phyloP scores from a whole-genome alignment of 2,329 filamentous ascomycete genomes.

The Claviceps cyperi region DNA sequence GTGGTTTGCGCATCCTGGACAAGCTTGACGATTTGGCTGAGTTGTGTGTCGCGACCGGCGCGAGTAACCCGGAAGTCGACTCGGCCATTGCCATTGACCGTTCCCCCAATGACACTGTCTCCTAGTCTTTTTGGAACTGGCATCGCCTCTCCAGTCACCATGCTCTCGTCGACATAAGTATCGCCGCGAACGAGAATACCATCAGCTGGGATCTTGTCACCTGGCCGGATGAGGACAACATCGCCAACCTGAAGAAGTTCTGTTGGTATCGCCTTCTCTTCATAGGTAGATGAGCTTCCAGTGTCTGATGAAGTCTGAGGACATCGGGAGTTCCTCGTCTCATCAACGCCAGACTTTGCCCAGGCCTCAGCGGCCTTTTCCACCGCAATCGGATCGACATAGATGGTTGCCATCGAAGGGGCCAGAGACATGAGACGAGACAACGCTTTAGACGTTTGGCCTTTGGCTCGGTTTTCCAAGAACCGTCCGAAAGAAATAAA shows the following conservation, averaged over 20 bases:
- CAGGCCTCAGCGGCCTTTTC: constrained; percentile 79
- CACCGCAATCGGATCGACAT: constrained; percentile 82
- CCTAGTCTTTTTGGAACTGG: constrained; percentile 82
- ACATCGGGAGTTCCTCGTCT: constrained; percentile 26
- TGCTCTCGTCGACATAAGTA: constrained; percentile 91
- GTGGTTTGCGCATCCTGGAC: constrained; percentile 95
- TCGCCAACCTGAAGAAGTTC: constrained; percentile 91
- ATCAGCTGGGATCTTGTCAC: constrained; percentile 93
- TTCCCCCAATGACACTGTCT: constrained; percentile 72
- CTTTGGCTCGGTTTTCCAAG: constrained; percentile 88
- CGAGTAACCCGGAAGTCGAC: constrained; percentile 86
- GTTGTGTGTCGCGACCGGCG: constrained; percentile 85
- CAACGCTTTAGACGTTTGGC: constrained; percentile 86
- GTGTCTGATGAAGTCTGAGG: constrained; percentile 15
- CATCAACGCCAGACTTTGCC: constrained; percentile 23
- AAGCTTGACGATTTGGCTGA: constrained; percentile 96
- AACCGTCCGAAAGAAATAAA: constrained; percentile 87
- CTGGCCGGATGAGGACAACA: constrained; percentile 80
- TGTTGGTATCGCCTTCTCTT: constrained; percentile 78
- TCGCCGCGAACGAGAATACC: constrained; percentile 76
- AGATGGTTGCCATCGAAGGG: constrained; percentile 94
- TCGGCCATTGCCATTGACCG: constrained; percentile 85
- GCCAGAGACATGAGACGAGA: constrained; percentile 91
- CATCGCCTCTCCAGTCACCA: constrained; percentile 96
- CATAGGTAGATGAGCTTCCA: constrained; percentile 46